A percentile compares a stretch with the other conserved stretches of the same genome.
These are phyloP conservation scores for Rhynchosporium agropyri DNA, from an alignment of 2,329 filamentous ascomycete species.

Conservation along the genomic window DNA sequence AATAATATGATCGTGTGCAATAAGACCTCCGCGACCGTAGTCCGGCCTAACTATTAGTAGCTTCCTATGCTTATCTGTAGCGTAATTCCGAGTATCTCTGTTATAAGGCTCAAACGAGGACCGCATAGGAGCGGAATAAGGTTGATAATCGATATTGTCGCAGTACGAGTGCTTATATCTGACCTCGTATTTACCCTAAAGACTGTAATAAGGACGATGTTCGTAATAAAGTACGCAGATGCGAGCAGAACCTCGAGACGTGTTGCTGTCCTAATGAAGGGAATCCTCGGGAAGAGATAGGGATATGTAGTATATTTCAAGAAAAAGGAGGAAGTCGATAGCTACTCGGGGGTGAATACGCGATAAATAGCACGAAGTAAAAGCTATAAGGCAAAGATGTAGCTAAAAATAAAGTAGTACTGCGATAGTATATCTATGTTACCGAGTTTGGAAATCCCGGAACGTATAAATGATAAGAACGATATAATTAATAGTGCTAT, in stretches of 20 bases:
- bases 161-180: slow-evolving; percentile 22
- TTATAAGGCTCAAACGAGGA: slow-evolving; percentile 20
- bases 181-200: slow-evolving; percentile 15
- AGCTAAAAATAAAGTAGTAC: slow-evolving; percentile 23
- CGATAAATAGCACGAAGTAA: slow-evolving; percentile 21
- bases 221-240: slow-evolving; percentile 1
- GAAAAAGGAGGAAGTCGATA: slow-evolving; percentile 11
- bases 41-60: slow-evolving; percentile 22
- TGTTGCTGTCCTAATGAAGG: slow-evolving; percentile 23
- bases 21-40: slow-evolving; percentile 16
- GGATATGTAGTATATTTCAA: slow-evolving; percentile 24
- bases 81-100: slow-evolving; percentile 22
- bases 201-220: slow-evolving; percentile 17
- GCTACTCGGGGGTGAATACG: neutral
- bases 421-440: slow-evolving; percentile 19
- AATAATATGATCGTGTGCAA: slow-evolving; percentile 21
- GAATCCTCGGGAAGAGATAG: slow-evolving; percentile 21
- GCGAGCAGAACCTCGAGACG: slow-evolving; percentile 16
- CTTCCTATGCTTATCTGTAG: slow-evolving; percentile 19
- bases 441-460: slow-evolving; percentile 15
- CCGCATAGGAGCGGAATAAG: slow-evolving; percentile 27
- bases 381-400: slow-evolving; percentile 25
- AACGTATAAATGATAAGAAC: slow-evolving; percentile 7
- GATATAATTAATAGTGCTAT: slow-evolving; percentile 2
- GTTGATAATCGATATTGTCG: slow-evolving; percentile 25